phyloP scores from a whole-genome alignment of 2,329 filamentous ascomycete species.

The Albifimbria verrucaria region DNA sequence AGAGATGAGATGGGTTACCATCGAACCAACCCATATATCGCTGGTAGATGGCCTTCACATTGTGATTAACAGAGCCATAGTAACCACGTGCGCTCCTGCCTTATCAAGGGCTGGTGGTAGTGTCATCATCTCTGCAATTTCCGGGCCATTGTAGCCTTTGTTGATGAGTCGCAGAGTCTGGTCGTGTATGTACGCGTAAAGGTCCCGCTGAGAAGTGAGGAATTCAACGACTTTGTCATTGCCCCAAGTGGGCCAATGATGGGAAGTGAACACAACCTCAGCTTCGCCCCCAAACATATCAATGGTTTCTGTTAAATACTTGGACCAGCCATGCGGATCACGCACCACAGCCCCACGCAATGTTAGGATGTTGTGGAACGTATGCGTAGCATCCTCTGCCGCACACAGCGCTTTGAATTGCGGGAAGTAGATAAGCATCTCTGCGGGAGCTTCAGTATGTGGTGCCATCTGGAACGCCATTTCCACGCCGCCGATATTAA shows the following conservation, averaged over 20 bases:
- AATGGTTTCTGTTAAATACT: conserved; percentile 33
- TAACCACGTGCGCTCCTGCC: conserved; percentile 24
- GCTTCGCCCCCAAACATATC: conserved; percentile 26
- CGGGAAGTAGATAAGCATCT: conserved; percentile 39
- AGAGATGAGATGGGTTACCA: conserved; percentile 12
- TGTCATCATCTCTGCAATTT: conserved; percentile 34
- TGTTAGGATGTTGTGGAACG: conserved; percentile 38
- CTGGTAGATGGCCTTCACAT: conserved; percentile 28
- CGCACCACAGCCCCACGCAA: conserved; percentile 37
- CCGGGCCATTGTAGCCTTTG: conserved; percentile 28
- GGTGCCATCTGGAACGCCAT: conserved; percentile 39
- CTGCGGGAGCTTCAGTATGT: conserved; percentile 37
- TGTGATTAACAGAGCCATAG: conserved; percentile 35
- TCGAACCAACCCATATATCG: conserved; percentile 18
- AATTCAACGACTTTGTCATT: conserved; percentile 16
- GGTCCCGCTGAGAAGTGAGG: conserved; percentile 32
- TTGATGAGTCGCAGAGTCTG: conserved; percentile 37
- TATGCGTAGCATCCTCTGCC: conserved; percentile 35
- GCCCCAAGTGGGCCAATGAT: conserved; percentile 42
- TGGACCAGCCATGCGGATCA: conserved; percentile 36
- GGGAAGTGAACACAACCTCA: conserved; percentile 32
- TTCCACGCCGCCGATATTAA: conserved; percentile 29
- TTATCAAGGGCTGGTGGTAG: conserved; percentile 26
- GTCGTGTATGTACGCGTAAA: conserved; percentile 37
- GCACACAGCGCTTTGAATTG: conserved; percentile 31